Percentiles rank a stretch among this genome's conserved stretches.
Evolutionary conservation across 2,329 filamentous ascomycete species (phyloP).

Genomic region (Aspergillus sp.): DNA sequence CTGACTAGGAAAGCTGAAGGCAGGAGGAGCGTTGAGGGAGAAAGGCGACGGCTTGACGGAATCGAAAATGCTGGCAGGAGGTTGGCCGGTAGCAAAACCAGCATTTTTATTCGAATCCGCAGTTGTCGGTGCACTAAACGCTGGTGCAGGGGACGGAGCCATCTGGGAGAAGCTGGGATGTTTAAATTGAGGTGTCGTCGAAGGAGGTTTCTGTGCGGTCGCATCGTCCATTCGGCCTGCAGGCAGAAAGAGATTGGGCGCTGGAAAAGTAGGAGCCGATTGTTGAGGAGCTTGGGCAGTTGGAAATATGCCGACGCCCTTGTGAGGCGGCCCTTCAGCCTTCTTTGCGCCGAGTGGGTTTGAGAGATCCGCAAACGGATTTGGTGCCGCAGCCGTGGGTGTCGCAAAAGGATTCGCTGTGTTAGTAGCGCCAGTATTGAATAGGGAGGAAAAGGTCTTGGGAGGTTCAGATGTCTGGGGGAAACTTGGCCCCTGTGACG

Average conservation of each 20-base stretch:
- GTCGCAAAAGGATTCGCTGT: constrained; percentile 4
- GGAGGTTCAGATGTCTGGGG: constrained; percentile 8
- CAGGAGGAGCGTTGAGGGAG: constrained; percentile 1
- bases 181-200: constrained; percentile 1
- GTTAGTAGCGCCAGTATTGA: not conserved
- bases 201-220: constrained; percentile 1
- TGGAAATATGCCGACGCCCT: not conserved
- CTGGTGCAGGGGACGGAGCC: not conserved
- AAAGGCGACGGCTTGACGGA: constrained; percentile 4
- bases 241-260: not conserved
- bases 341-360: constrained; percentile 1
- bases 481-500: constrained; percentile 2
- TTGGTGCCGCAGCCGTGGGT: not conserved
- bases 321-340: not conserved
- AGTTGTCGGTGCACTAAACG: constrained; percentile 2
- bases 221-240: not conserved
- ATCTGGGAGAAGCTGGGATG: constrained; percentile 1
- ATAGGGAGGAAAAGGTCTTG: not conserved
- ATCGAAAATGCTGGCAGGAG: constrained; percentile 8
- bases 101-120: constrained; percentile 6
- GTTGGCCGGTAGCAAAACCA: constrained; percentile 6
- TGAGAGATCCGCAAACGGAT: not conserved
- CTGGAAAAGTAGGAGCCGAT: not conserved
- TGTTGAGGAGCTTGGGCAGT: not conserved
- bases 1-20: constrained; percentile 6